A percentile compares a stretch with the other conserved stretches of the same genome.
phyloP scores from a whole-genome alignment of 257 asterid genomes.

The Mentha longifolia region DNA sequence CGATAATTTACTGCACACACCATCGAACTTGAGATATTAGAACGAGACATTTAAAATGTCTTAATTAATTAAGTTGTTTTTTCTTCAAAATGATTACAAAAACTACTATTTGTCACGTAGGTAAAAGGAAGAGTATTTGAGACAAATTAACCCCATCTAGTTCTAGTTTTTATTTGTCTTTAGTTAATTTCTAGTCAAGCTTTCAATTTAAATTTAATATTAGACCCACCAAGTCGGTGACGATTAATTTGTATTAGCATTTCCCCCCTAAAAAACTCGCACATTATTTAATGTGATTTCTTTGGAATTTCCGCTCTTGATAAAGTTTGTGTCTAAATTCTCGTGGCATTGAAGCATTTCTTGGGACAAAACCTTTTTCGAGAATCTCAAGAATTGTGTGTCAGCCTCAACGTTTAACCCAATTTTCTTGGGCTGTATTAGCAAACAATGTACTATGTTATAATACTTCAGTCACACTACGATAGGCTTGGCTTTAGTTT shows the following conservation, averaged over 20 bases:
- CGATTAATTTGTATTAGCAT: background rate
- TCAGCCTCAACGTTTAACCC: slow-evolving; percentile 14
- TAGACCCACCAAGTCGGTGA: background rate
- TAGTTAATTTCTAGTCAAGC: slow-evolving; percentile 16
- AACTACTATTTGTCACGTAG: background rate
- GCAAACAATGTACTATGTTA: background rate
- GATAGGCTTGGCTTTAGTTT: background rate
- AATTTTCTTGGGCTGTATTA: slow-evolving; percentile 18
- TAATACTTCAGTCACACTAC: background rate
- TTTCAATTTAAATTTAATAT: background rate
- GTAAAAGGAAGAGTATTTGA: background rate
- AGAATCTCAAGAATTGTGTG: slow-evolving; percentile 20
- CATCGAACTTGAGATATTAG: background rate
- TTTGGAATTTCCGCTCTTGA: slow-evolving; percentile 16
- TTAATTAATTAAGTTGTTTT: background rate
- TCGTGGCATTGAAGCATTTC: slow-evolving; percentile 5
- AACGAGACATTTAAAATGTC: background rate
- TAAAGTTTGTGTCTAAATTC: background rate
- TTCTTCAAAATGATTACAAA: background rate
- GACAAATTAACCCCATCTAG: too few relatives aligned
- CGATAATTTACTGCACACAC: too few relatives aligned
- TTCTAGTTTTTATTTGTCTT: background rate
- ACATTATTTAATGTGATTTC: background rate
- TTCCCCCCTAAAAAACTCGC: background rate
- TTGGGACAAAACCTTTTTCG: slow-evolving; percentile 7